Conservation (phyloP, 305 asterid species). For the Solanum hybrid region DNA sequence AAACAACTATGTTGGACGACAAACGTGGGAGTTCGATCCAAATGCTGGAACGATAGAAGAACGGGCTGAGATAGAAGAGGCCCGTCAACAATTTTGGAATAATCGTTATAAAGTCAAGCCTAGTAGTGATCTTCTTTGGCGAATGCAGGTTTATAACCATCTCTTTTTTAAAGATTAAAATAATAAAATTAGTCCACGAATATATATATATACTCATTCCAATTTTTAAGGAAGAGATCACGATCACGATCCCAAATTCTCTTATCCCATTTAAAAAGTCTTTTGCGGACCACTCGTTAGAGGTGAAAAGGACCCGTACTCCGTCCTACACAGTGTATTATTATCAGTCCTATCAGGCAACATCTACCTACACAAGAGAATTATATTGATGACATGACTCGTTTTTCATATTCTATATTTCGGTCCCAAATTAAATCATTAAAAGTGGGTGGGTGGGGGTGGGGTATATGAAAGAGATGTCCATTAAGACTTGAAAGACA, state of each 20-base stretch:
- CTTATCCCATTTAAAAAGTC: no score
- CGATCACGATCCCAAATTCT: no score
- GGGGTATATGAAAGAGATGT: background rate
- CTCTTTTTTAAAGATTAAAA: background rate
- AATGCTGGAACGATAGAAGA: conserved; percentile 32
- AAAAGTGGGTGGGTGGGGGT: background rate
- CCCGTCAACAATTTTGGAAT: conserved; percentile 38
- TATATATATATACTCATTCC: background rate
- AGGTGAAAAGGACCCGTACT: background rate
- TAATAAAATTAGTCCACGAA: no score
- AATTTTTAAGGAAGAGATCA: background rate
- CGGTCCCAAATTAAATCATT: background rate
- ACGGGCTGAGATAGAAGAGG: conserved; percentile 30
- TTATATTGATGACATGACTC: background rate
- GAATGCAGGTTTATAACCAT: conserved; percentile 12
- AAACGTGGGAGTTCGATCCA: no score
- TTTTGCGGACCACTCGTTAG: background rate
- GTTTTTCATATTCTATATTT: background rate
- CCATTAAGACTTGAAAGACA: background rate
- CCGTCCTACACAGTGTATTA: background rate
- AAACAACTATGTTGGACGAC: no score
- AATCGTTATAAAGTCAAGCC: conserved; percentile 45
- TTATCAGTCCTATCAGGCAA: background rate
- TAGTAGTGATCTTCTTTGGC: conserved; percentile 49
- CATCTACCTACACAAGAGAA: background rate